Percentiles rank a stretch among this genome's conserved stretches.
Conservation (phyloP, 2,329 filamentous ascomycete species). For the Colletotrichum sansevieriae region DNA sequence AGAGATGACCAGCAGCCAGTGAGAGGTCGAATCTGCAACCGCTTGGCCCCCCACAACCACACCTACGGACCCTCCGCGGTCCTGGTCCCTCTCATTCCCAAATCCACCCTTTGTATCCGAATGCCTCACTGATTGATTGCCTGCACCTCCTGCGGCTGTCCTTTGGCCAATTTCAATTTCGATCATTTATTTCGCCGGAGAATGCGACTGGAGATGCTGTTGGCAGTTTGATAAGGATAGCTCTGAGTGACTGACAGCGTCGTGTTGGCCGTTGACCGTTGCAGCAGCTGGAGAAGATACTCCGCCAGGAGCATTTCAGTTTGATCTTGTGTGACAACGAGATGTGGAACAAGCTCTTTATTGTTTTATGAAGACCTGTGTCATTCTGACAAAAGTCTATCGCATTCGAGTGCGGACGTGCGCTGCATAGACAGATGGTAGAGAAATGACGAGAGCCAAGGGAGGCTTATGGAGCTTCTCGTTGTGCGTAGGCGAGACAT, state of each 20-base stretch:
- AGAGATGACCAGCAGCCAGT: slow-evolving; percentile 1
- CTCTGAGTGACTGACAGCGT: not conserved
- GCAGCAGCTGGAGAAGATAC: not conserved
- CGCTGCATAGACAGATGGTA: not conserved
- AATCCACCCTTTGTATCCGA: slow-evolving; percentile 7
- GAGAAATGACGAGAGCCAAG: not conserved
- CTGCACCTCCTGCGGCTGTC: slow-evolving; percentile 9
- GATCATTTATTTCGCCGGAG: not conserved
- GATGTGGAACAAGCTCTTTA: not conserved
- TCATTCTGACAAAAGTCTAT: slow-evolving; percentile 1
- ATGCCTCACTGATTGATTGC: slow-evolving; percentile 7
- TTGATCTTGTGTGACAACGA: slow-evolving; percentile 12
- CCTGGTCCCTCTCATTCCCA: slow-evolving; percentile 8
- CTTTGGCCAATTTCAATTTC: slow-evolving; percentile 10
- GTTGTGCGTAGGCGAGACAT: slow-evolving; percentile 7
- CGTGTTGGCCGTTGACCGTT: not conserved
- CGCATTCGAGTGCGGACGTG: not conserved
- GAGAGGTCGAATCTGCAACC: not conserved
- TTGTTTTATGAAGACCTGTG: not conserved
- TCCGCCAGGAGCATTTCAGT: not conserved
- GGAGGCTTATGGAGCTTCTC: slow-evolving; percentile 24
- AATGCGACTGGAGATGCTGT: slow-evolving; percentile 5
- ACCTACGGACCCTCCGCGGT: not conserved
- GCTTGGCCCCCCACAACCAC: slow-evolving; percentile 12
- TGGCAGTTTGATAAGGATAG: slow-evolving; percentile 1